Percentiles rank a stretch among this genome's conserved stretches.
These are phyloP conservation scores for Populus hybrid DNA, from an alignment of 441 rosid genomes.

Conservation along the genomic window DNA sequence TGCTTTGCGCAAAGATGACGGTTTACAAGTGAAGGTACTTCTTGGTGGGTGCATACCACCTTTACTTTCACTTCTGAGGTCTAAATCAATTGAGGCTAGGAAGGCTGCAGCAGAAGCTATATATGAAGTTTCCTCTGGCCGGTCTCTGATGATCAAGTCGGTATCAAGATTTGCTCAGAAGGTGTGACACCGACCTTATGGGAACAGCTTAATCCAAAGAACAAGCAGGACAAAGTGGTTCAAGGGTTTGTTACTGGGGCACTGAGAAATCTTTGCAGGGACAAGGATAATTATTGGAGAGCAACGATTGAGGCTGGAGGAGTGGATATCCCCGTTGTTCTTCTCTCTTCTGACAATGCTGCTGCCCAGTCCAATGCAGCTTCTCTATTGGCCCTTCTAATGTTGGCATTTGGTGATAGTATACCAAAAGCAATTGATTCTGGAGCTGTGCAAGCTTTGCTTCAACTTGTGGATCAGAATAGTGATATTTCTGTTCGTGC, in stretches of 20 bases:
- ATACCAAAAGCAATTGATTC: slow-evolving; percentile 71
- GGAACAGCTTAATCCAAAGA: slow-evolving; percentile 64
- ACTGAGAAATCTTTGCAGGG: slow-evolving; percentile 78
- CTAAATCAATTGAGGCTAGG: slow-evolving; percentile 64
- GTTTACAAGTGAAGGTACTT: slow-evolving; percentile 68
- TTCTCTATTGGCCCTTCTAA: slow-evolving; percentile 74
- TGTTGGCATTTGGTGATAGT: slow-evolving; percentile 64
- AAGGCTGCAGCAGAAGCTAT: slow-evolving; percentile 83
- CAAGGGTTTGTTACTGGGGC: slow-evolving; percentile 84
- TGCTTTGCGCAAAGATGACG: slow-evolving; percentile 70
- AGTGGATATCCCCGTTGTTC: slow-evolving; percentile 62
- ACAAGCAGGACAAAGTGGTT: slow-evolving; percentile 64
- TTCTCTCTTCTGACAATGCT: slow-evolving; percentile 72
- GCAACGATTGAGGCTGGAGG: slow-evolving; percentile 74
- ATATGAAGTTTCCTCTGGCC: slow-evolving; percentile 78
- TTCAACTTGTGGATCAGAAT: slow-evolving; percentile 54
- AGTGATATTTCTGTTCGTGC: slow-evolving; percentile 65
- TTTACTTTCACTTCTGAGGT: slow-evolving; percentile 70
- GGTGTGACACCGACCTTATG: slow-evolving; percentile 78
- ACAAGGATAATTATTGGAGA: slow-evolving; percentile 73
- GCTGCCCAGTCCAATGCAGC: slow-evolving; percentile 84
- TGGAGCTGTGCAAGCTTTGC: slow-evolving; percentile 68
- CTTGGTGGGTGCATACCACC: slow-evolving; percentile 96
- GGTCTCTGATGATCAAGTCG: slow-evolving; percentile 72
- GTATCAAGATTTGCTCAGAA: slow-evolving; percentile 80